Percentiles rank a stretch among this genome's conserved stretches.
Evolutionary conservation across 345 rosid genomes (phyloP).

Genomic region (Isatis tinctoria): DNA sequence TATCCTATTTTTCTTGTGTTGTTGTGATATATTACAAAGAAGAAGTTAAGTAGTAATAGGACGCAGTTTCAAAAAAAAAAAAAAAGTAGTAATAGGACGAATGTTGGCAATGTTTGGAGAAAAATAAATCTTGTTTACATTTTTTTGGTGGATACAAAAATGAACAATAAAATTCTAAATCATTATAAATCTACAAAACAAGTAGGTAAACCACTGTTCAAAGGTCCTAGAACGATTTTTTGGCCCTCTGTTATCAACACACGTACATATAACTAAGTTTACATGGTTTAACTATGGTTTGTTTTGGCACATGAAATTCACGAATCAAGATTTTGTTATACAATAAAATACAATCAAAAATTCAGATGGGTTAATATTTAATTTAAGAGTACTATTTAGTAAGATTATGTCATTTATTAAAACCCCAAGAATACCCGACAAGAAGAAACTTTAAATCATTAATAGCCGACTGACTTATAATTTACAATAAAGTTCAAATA

Average conservation of each 20-base stretch:
- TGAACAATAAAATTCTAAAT: neutral
- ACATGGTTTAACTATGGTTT: neutral
- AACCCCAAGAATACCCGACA: conserved; percentile 13
- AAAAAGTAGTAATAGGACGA: conserved; percentile 11
- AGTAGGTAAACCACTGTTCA: neutral
- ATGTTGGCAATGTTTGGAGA: neutral
- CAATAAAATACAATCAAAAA: neutral
- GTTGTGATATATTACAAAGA: conserved; percentile 19
- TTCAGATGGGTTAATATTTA: neutral
- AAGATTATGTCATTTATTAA: neutral
- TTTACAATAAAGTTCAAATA: neutral
- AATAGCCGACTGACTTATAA: neutral
- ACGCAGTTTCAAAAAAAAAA: too few species aligned
- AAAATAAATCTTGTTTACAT: neutral
- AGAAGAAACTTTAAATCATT: conserved; percentile 12
- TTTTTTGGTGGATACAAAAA: neutral
- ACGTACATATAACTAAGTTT: neutral
- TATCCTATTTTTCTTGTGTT: neutral
- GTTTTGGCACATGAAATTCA: neutral
- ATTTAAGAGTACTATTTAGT: neutral
- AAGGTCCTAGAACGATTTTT: neutral
- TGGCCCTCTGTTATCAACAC: neutral
- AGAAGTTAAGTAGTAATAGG: conserved; percentile 15
- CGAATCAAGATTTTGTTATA: neutral
- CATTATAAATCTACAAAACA: neutral